Evolutionary conservation across 495 filamentous ascomycete species (phyloP), one percentile per base, ranked within the genome.

Genomic region (Astrothelium macrocarpum): DNA sequence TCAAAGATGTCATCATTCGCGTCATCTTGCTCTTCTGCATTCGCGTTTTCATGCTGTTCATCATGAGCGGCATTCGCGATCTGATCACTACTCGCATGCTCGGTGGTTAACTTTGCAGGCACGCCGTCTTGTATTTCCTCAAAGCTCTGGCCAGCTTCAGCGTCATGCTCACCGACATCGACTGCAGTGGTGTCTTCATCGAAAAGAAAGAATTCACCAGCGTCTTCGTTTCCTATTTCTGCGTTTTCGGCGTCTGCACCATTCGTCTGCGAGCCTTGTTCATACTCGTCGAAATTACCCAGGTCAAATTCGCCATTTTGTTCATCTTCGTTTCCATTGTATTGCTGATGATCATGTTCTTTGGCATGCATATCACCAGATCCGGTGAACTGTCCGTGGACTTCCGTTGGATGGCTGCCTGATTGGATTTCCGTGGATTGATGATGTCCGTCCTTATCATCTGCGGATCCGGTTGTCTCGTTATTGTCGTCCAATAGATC

Each of bases 401-500:
- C n/a, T 4, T 32, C 31, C 11, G 7, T 16, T 60, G n/a, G 28
- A 2, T 60, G 4, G 32, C 4, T 23, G 12, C n/a, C 59, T n/a
- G 12, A 34, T 26, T 43, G 31, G 10, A 9, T 36, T 2, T 60
- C n/a, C 16, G 28, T 31, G 14, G 23, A 36, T 4, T 11, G 28
- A 3, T 12, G 25, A 12, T 20, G 2, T 18, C 39, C 28, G 14
- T 29, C 10, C 4, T 43, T 16, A 26, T 26, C n/a, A 23, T 60
- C 29, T 18, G n/a, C 23, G 25, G 34, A 20, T 31, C 34, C 42
- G 32, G 26, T 60, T 20, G 25, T 61, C 59, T 67, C 66, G 34
- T 70, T 68, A 16, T 70, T 60, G 36, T 71, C 67, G 62, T 58
- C 59, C 60, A 11, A n/a, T 46, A 29, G 69, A 46, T 71, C 63